phyloP scores from a whole-genome alignment of 345 rosid genomes.

The Chamaenerion angustifolium region DNA sequence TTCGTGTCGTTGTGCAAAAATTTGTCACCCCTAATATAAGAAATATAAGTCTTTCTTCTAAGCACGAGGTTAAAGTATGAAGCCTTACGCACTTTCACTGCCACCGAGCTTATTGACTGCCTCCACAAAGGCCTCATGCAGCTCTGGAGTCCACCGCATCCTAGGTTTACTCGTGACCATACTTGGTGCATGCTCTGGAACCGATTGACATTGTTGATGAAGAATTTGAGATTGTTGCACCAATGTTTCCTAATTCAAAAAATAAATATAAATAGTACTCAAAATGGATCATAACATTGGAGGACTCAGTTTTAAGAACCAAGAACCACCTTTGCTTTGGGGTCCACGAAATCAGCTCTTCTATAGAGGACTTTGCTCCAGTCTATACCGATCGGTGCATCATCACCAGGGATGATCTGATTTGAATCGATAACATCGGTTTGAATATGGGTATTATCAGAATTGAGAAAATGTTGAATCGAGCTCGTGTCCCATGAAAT shows the following conservation, averaged over 20 bases:
- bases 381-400: conserved; percentile 41
- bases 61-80: neutral
- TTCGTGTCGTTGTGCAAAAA: no score
- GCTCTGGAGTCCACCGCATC: conserved; percentile 96
- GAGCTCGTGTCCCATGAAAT: conserved; percentile 39
- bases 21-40: no score
- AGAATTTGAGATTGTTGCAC: conserved; percentile 23
- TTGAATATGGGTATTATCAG: conserved; percentile 33
- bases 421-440: conserved; percentile 68
- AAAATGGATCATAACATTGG: neutral
- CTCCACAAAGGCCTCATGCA: conserved; percentile 84
- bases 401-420: conserved; percentile 44
- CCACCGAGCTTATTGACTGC: conserved; percentile 90
- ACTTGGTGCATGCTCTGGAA: conserved; percentile 17
- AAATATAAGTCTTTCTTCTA: neutral
- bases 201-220: conserved; percentile 25
- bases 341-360: conserved; percentile 26
- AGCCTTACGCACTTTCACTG: conserved; percentile 50
- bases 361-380: conserved; percentile 62
- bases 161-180: conserved; percentile 42
- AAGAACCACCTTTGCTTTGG: conserved; percentile 40
- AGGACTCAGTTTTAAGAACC: conserved; percentile 1
- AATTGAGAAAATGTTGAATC: conserved; percentile 33
- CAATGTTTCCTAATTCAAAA: conserved; percentile 16
- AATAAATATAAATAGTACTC: conserved; percentile 11